phyloP scores from a whole-genome alignment of 371 early-diverging fungal genomes.

The Smittium culicis region DNA sequence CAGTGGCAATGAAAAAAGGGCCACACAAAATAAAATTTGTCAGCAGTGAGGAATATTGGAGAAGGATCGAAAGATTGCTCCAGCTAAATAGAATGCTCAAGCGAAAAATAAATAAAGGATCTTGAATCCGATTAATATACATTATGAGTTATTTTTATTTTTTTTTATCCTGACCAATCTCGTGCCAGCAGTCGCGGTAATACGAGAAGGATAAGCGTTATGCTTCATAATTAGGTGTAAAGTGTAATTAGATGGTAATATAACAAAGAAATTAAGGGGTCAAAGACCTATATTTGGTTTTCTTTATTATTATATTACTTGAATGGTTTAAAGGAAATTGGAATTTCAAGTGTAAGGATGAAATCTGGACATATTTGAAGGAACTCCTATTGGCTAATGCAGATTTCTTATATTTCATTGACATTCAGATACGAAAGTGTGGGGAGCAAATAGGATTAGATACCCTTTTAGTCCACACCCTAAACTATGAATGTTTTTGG shows the following conservation, averaged over 20 bases:
- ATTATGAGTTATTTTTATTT: slow-evolving; percentile 29
- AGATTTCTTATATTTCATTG: slow-evolving; percentile 35
- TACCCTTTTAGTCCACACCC: slow-evolving; percentile 41
- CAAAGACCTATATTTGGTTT: slow-evolving; percentile 26
- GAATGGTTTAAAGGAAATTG: slow-evolving; percentile 33
- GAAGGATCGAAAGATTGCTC: slow-evolving; percentile 38
- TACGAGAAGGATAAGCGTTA: slow-evolving; percentile 38
- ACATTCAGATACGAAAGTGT: slow-evolving; percentile 42
- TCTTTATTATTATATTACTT: slow-evolving; percentile 31
- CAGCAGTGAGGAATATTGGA: slow-evolving; percentile 47
- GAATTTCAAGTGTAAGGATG: slow-evolving; percentile 38
- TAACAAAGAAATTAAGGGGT: slow-evolving; percentile 22
- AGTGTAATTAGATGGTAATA: slow-evolving; percentile 39
- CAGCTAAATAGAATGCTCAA: slow-evolving; percentile 33
- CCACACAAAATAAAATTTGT: slow-evolving; percentile 30
- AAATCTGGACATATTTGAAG: slow-evolving; percentile 35
- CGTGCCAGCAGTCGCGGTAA: slow-evolving; percentile 47
- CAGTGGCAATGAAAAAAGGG: slow-evolving; percentile 36
- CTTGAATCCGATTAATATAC: background rate
- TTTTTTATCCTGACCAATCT: slow-evolving; percentile 36
- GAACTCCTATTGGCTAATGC: slow-evolving; percentile 35
- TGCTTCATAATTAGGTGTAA: slow-evolving; percentile 38
- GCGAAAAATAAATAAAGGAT: background rate
- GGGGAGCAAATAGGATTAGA: slow-evolving; percentile 42
- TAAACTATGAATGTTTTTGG: slow-evolving; percentile 36